Evolutionary conservation across 2,329 filamentous ascomycete species (phyloP), one percentile per base, ranked within the genome.

Genomic region (Erysiphe pulchra): DNA sequence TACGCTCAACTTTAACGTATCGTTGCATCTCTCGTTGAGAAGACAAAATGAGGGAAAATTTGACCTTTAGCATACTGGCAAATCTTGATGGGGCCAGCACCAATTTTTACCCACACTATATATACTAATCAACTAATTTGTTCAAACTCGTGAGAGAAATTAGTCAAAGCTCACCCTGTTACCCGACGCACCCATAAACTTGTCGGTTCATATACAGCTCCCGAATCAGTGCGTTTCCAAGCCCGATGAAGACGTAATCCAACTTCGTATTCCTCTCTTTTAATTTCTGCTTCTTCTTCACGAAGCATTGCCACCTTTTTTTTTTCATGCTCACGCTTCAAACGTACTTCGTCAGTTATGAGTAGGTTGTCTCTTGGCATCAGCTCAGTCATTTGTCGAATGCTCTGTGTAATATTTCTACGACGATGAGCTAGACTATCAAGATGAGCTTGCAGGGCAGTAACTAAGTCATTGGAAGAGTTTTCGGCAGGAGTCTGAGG

Each of bases 111-210:
- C 34, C 34, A 37, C 34, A 17, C 34, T 37, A 37, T 37, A n/a
- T 37, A 37, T n/a, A 17, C 16, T 17, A 37, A 37, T 17, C 16
- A 17, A 37, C 16, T 37, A 37, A n/a, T 37, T 9, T 37, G 16
- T 17, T 37, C 13, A 17, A n/a, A 37, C 7, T 37, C 13, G 16
- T n/a, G n/a, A 36, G 34, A 37, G 34, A 37, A 37, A 37, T 37
- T 17, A 37, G 34, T 17, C 34, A 37, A 9, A 17, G 34, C 34
- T 37, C 34, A 37, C 34, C 34, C 34, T 17, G 80, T 85, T 49
- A 85, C 77, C 50, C 83, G 69, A 55, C 77, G 71, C 44, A 92
- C 79, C 83, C 83, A 92, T 10, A 92, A 61, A 30, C 71, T 71
- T 0, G 75, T 77, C 11, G 72, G 73, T 54, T 81, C 75, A 54